Conservation (phyloP, 352 stramenopile species). For the Globisporangium barbulae region DNA sequence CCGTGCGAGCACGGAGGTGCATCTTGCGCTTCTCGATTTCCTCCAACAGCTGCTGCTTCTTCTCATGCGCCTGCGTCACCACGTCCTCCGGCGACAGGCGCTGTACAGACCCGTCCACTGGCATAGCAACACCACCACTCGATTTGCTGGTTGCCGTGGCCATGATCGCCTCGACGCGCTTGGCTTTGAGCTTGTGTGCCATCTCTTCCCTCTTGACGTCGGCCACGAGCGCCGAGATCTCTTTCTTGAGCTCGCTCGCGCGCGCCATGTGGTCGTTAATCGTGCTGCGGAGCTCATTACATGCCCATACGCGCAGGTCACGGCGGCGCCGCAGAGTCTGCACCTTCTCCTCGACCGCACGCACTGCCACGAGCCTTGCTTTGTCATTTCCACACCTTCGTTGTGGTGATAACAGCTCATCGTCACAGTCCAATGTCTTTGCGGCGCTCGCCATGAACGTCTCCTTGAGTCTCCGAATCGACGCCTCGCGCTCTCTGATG, state of each 20-base stretch:
- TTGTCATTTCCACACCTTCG: not conserved
- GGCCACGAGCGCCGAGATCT: slow-evolving; percentile 31
- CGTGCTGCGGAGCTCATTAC: slow-evolving; percentile 38
- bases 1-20: slow-evolving; percentile 37
- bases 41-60: slow-evolving; percentile 16
- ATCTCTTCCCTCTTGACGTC: slow-evolving; percentile 62
- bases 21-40: slow-evolving; percentile 30
- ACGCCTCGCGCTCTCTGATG: slow-evolving; percentile 21
- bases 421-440: slow-evolving; percentile 9
- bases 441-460: slow-evolving; percentile 12
- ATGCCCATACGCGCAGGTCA: slow-evolving; percentile 53
- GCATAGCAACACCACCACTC: not conserved
- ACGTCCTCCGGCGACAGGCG: not conserved
- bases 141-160: not conserved
- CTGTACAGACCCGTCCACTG: not conserved
- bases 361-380: slow-evolving; percentile 5
- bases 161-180: slow-evolving; percentile 37
- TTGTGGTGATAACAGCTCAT: not conserved
- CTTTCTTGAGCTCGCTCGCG: slow-evolving; percentile 61
- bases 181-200: slow-evolving; percentile 44
- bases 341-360: slow-evolving; percentile 36
- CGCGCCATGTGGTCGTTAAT: slow-evolving; percentile 57
- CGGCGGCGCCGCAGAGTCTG: slow-evolving; percentile 36
- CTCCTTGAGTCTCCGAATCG: not conserved
- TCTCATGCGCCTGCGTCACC: slow-evolving; percentile 9